Percentiles rank a stretch among this genome's conserved stretches.
Conservation (phyloP, 495 filamentous ascomycete genomes). For the Aspergillus biplanus region DNA sequence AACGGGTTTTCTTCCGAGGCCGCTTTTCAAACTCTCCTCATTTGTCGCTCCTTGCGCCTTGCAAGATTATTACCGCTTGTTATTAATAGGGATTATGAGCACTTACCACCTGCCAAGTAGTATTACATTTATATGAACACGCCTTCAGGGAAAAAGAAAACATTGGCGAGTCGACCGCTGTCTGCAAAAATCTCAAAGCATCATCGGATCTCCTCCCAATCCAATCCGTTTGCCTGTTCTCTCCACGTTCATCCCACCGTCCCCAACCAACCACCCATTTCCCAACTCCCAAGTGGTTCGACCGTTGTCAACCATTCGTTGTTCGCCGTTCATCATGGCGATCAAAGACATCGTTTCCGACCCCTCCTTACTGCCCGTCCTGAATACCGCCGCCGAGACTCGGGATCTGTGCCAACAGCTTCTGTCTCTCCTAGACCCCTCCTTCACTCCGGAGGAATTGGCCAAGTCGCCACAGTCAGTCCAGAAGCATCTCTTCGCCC, state of each 20-base stretch:
- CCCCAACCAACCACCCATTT: slow-evolving; percentile 6
- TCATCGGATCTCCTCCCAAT: not conserved
- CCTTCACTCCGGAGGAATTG: slow-evolving; percentile 34
- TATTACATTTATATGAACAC: too few species aligned
- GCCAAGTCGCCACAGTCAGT: slow-evolving; percentile 53
- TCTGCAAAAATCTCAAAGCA: not conserved
- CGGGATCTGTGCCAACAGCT: slow-evolving; percentile 75
- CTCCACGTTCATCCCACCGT: slow-evolving; percentile 26
- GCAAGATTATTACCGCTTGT: too few species aligned
- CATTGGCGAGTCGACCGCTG: not conserved
- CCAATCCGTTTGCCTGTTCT: slow-evolving; percentile 17
- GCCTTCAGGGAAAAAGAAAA: too few species aligned
- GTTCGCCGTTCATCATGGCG: slow-evolving; percentile 41
- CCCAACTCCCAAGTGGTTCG: slow-evolving; percentile 8
- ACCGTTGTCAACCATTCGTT: slow-evolving; percentile 15
- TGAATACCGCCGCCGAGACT: slow-evolving; percentile 69
- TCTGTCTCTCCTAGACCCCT: slow-evolving; percentile 60
- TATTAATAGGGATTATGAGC: too few species aligned
- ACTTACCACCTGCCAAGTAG: too few species aligned
- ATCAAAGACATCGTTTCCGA: slow-evolving; percentile 69
- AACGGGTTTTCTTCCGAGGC: too few species aligned
- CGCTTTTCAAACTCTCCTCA: too few species aligned
- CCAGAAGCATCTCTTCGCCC: slow-evolving; percentile 78
- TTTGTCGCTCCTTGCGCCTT: too few species aligned
- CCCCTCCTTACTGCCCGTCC: slow-evolving; percentile 67